Evolutionary conservation across 2,329 filamentous ascomycete genomes (phyloP), one percentile per base, ranked within the genome.

Genomic region (Exophiala alcalophila): DNA sequence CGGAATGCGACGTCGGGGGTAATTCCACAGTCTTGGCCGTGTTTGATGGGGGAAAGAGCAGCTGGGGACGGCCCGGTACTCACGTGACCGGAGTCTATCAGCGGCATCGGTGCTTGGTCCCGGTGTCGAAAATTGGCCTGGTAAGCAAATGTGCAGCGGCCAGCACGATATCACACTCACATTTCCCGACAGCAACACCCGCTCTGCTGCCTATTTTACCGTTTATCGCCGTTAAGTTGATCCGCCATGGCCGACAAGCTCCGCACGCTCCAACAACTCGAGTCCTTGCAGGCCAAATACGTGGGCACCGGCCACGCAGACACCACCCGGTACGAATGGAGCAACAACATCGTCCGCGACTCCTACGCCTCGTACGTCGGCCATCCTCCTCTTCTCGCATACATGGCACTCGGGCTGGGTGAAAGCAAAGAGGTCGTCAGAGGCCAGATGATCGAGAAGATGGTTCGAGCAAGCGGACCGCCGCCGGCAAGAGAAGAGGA

Each of bases 271-370:
- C 92, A 98, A 69, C 92, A 98, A 67, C 90, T 98, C 62, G 92
- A 98, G 69, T 84, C 89, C 53, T 85, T 97, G 12, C 92, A 98
- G 69, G 84, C 90, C 60, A 94, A 94, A 61, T 96, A 92, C 72
- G 77, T 98, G 59, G 92, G 92, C 57, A 97, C 92, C 3, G 92
- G 92, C 16, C 90, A 96, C 66, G 87, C 91, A 29, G 92, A 98
- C 70, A 97, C 91, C 10, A 94, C 89, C 18, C 94, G 88, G 66
- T 92, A 92, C 81, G 92, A 98, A 70, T 98, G 90, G 89, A 84
- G 84, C 36, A 90, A 86, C 47, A 98, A 97, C 71, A 91, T 97
- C 62, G 80, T 89, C 62, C 89, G 92, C 64, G 92, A 98, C 71
- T 94, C 84, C 15, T 90, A 91, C 63, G 80, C 89, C 14, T 89